Evolutionary conservation across 1,139 yeast species (phyloP), one percentile per base, ranked within the genome.

Genomic region (Debaryomyces singareniensis): DNA sequence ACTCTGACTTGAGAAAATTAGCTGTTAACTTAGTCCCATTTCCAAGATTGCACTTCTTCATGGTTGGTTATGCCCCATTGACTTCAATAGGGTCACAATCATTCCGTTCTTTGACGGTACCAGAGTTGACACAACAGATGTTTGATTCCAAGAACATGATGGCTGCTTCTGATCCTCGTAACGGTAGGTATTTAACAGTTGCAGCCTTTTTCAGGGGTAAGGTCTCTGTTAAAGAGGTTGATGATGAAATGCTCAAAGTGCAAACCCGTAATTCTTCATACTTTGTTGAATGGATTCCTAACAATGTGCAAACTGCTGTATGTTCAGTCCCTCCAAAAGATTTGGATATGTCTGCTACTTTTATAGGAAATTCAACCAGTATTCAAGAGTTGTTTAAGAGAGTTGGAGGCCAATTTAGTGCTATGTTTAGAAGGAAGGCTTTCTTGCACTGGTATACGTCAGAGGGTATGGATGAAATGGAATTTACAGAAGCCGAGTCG

Each of bases 261-360:
- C 94, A 86, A 65, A 75, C 82, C 37, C 79, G 82, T 60, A 81
- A 85, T 60, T 70, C 87, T 14, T 75, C 79, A 35, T 77, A 80
- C 56, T 85, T 85, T 51, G 96, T 87, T 35, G 96, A 87, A 59
- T 87, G 96, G 96, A 87, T 87, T 62, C 96, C 96, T 53, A 86
- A 86, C 61, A 87, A 87, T 55, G 95, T 87, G 41, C 96, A 87
- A 67, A 83, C 95, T 24, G 91, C 95, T 35, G 86, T 86, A 36
- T 85, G 95, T 62, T 78, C 91, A 13, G 91, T 85, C 40, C 84
- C 96, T 27, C 95, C 96, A 48, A 76, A 73, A 60, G 93, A 72
- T 47, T 68, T 80, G 50, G 89, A 82, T 51, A 83, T 84, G 86
- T 68, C 94, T 36, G 96, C 95, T 30, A 86, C 96, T 12, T 84